A percentile compares a stretch with the other conserved stretches of the same genome.
Conservation (phyloP, 2,329 filamentous ascomycete genomes). For the Emergomyces pasteurianus region DNA sequence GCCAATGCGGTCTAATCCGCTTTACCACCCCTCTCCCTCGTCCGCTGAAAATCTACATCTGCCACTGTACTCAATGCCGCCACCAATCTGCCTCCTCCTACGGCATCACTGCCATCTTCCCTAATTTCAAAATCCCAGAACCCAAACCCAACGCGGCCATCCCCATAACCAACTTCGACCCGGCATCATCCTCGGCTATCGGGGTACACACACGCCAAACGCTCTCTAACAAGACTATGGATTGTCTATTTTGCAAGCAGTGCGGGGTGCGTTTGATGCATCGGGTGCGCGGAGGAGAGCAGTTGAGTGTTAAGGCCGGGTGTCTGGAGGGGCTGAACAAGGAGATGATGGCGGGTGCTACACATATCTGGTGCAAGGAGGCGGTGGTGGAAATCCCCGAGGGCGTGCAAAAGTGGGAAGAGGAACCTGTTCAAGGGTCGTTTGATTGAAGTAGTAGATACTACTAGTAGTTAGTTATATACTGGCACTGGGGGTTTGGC, state of each 20-base stretch:
- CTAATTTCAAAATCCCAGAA: conserved; percentile 47
- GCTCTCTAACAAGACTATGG: conserved; percentile 43
- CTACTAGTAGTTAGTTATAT: no score
- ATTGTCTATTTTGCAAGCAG: conserved; percentile 55
- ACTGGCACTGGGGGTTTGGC: no score
- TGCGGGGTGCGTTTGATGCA: conserved; percentile 58
- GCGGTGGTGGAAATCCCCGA: conserved; percentile 60
- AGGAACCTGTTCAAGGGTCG: conserved; percentile 32
- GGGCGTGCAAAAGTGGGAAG: conserved; percentile 45
- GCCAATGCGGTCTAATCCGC: conserved; percentile 52
- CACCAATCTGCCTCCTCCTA: conserved; percentile 55
- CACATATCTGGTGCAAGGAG: conserved; percentile 56
- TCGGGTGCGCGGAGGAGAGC: conserved; percentile 46
- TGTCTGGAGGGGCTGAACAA: conserved; percentile 53
- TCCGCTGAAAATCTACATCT: conserved; percentile 57
- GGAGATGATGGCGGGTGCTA: conserved; percentile 44
- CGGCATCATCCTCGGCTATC: conserved; percentile 6
- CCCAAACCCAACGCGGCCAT: conserved; percentile 1
- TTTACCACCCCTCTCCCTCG: conserved; percentile 51
- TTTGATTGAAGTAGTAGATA: background rate
- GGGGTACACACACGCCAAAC: conserved; percentile 42
- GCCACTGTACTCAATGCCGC: conserved; percentile 57
- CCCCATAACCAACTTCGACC: background rate
- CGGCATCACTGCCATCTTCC: conserved; percentile 59
- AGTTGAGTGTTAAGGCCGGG: conserved; percentile 29